Conservation (phyloP, 768 basidiomycete genomes). For the Royoungia palumana region DNA sequence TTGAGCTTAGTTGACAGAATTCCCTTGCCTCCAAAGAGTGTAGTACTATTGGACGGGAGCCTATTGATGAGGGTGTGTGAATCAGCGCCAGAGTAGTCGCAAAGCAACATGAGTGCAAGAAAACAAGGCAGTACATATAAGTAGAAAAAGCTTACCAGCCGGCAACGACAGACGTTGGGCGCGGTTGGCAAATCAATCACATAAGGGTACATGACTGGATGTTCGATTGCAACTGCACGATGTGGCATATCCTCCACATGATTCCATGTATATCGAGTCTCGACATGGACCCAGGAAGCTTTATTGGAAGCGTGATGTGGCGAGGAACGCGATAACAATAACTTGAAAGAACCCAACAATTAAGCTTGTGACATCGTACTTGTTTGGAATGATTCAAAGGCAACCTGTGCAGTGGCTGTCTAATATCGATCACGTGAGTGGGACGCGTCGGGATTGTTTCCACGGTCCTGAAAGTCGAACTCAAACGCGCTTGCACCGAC, state of each 20-base stretch:
- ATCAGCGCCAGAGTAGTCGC: background rate
- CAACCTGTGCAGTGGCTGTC: too few relatives aligned
- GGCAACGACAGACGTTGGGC: background rate
- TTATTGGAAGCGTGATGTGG: too few relatives aligned
- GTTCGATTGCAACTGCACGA: constrained; percentile 8
- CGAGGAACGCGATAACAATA: too few relatives aligned
- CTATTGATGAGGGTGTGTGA: background rate
- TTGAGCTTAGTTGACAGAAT: constrained; percentile 9
- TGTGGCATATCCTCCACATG: background rate
- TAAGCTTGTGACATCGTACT: too few relatives aligned
- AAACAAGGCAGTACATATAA: background rate
- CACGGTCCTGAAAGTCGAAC: constrained; percentile 19
- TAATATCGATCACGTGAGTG: constrained; percentile 22
- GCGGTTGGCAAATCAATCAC: constrained; percentile 4
- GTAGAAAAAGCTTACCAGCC: background rate
- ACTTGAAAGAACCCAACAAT: too few relatives aligned
- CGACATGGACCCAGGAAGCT: too few relatives aligned
- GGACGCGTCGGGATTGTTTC: constrained; percentile 27
- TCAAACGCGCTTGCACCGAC: background rate
- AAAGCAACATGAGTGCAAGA: too few relatives aligned
- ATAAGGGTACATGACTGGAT: constrained; percentile 16
- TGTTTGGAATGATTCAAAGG: background rate
- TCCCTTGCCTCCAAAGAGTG: background rate
- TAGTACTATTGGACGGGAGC: background rate
- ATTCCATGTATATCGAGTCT: too few relatives aligned